A percentile compares a stretch with the other conserved stretches of the same genome.
Conservation (phyloP, 768 basidiomycete genomes). For the Tephrocybe rancida region DNA sequence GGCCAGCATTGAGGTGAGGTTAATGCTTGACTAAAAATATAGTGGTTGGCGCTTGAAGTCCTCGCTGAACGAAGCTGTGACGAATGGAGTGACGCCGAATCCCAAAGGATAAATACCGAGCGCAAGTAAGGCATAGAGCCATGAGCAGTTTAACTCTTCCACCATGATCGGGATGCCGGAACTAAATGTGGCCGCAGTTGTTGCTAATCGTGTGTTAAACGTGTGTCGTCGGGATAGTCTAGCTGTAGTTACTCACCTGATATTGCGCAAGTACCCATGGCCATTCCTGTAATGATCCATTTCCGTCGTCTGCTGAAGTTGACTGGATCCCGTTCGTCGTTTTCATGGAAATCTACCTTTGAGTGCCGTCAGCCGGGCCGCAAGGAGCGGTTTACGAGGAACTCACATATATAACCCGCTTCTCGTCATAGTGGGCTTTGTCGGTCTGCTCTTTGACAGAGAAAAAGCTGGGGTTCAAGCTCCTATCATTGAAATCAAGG, state of each 20-base stretch:
- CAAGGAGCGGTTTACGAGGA: too few relatives aligned
- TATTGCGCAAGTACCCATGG: conserved; percentile 41
- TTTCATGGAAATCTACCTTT: conserved; percentile 24
- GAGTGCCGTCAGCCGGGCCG: neutral
- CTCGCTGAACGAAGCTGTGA: conserved; percentile 71
- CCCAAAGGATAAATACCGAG: conserved; percentile 58
- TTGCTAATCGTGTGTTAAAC: conserved; percentile 39
- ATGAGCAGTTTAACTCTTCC: conserved; percentile 44
- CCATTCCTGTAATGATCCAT: conserved; percentile 37
- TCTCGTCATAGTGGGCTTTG: neutral
- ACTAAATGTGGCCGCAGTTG: conserved; percentile 51
- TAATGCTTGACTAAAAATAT: conserved; percentile 52
- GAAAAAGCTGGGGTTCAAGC: neutral
- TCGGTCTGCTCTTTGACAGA: neutral
- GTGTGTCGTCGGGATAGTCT: too few relatives aligned
- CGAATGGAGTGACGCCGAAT: conserved; percentile 62
- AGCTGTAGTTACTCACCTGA: too few relatives aligned
- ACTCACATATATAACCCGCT: conserved; percentile 16
- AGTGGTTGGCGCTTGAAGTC: conserved; percentile 69
- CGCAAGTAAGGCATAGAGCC: conserved; percentile 47
- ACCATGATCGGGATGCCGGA: conserved; percentile 61
- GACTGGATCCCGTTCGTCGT: conserved; percentile 24
- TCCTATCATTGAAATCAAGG: neutral
- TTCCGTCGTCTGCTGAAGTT: conserved; percentile 22
- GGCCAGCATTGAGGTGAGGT: conserved; percentile 54